A percentile compares a stretch with the other conserved stretches of the same genome.
Evolutionary conservation across 352 stramenopile species (phyloP).

Genomic region (Globisporangium echinulatum): DNA sequence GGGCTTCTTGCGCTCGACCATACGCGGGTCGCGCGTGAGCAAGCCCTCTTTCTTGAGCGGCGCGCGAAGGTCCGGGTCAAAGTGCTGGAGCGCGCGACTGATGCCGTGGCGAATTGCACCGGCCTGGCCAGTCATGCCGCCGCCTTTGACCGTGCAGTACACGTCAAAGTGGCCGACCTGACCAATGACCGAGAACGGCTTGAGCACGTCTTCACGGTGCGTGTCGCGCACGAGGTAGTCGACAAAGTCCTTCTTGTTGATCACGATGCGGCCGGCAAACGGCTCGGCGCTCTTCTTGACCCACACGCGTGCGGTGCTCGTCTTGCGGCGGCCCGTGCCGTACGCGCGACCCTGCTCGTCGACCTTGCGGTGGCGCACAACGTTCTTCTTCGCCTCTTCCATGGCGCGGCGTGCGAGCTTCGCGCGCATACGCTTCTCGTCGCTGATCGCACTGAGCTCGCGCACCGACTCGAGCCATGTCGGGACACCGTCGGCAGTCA

Average conservation of each 20-base stretch:
- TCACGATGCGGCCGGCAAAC: conserved; percentile 82
- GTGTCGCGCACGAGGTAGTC: conserved; percentile 91
- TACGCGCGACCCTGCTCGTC: conserved; percentile 81
- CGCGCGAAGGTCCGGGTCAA: conserved; percentile 89
- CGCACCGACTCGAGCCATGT: conserved; percentile 80
- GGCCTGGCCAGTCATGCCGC: conserved; percentile 91
- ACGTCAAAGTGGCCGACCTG: conserved; percentile 89
- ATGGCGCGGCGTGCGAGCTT: conserved; percentile 60
- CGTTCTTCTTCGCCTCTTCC: conserved; percentile 70
- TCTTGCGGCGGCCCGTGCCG: conserved; percentile 92
- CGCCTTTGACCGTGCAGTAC: conserved; percentile 88
- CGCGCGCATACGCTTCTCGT: conserved; percentile 59
- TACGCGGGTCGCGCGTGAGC: conserved; percentile 92
- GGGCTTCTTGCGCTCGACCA: conserved; percentile 96
- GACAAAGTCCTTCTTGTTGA: conserved; percentile 94
- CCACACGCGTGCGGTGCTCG: conserved; percentile 91
- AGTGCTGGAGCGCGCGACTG: conserved; percentile 89
- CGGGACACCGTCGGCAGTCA: conserved; percentile 71
- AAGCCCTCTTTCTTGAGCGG: conserved; percentile 91
- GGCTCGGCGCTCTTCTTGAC: conserved; percentile 76
- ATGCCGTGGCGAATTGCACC: conserved; percentile 93
- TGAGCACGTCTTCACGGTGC: conserved; percentile 87
- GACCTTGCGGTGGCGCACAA: conserved; percentile 59
- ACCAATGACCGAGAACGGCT: conserved; percentile 64
- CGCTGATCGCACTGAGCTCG: conserved; percentile 52